Percentiles rank a stretch among this genome's conserved stretches.
Conservation (phyloP, 106 monocot species). For the Triglochin maritima region DNA sequence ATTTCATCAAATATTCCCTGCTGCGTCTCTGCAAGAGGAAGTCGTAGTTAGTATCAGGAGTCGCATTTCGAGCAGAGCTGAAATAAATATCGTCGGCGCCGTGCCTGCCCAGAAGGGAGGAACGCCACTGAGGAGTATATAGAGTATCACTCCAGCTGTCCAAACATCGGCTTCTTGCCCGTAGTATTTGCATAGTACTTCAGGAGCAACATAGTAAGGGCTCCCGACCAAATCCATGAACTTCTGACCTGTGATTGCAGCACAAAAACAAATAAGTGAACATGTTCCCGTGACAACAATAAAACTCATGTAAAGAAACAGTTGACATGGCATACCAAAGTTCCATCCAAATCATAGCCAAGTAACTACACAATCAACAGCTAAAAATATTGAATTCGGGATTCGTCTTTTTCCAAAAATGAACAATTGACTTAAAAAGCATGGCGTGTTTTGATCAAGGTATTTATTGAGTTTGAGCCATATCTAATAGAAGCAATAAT, state of each 20-base stretch:
- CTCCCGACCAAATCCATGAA: constrained; percentile 15
- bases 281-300: too few species aligned
- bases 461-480: too few species aligned
- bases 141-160: constrained; percentile 16
- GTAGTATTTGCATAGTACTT: constrained; percentile 14
- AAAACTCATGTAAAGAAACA: too few species aligned
- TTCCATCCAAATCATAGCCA: too few species aligned
- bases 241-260: background rate
- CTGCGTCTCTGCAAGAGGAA: constrained; percentile 11
- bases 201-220: constrained; percentile 22
- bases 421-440: too few species aligned
- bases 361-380: too few species aligned
- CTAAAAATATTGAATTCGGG: too few species aligned
- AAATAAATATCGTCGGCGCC: background rate
- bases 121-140: constrained; percentile 12
- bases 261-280: background rate
- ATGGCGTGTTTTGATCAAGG: too few species aligned
- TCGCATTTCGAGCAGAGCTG: background rate
- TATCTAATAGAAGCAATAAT: too few species aligned
- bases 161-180: constrained; percentile 15
- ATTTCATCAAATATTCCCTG: constrained; percentile 18
- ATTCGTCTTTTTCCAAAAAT: too few species aligned
- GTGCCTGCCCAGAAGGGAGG: constrained; percentile 17
- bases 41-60: background rate
- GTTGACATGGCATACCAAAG: too few species aligned